phyloP scores from a whole-genome alignment of 2,329 filamentous ascomycete genomes.

The Fusarium metavorans region DNA sequence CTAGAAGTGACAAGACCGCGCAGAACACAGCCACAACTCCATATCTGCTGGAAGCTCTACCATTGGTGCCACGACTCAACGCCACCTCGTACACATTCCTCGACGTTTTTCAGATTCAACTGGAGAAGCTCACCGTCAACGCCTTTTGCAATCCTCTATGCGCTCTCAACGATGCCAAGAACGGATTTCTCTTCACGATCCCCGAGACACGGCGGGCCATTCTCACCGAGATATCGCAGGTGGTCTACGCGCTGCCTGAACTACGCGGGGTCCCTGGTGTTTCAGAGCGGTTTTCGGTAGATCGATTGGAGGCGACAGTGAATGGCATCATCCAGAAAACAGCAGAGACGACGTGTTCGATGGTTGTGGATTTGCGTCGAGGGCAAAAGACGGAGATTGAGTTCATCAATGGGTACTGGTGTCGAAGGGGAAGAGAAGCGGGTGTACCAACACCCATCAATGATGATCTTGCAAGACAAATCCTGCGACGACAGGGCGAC shows the following conservation, averaged over 20 bases:
- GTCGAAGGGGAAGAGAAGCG: background rate
- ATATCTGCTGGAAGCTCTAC: background rate
- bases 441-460: background rate
- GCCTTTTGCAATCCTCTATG: background rate
- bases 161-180: background rate
- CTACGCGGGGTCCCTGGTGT: background rate
- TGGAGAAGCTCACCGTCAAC: background rate
- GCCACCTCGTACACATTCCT: background rate
- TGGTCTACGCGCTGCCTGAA: background rate
- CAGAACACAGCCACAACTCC: background rate
- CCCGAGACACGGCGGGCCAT: background rate
- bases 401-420: conserved; percentile 11
- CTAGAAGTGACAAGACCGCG: background rate
- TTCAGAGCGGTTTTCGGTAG: background rate
- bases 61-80: background rate
- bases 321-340: background rate
- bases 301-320: background rate
- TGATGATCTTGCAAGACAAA: background rate
- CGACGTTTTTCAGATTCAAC: background rate
- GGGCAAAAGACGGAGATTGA: background rate
- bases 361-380: background rate
- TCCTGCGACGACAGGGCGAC: background rate
- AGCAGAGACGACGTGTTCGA: background rate
- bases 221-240: background rate
- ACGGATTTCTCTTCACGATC: background rate